Base-by-base conservation (phyloP, 331 rosid species). In the Acacia concinna region DNA sequence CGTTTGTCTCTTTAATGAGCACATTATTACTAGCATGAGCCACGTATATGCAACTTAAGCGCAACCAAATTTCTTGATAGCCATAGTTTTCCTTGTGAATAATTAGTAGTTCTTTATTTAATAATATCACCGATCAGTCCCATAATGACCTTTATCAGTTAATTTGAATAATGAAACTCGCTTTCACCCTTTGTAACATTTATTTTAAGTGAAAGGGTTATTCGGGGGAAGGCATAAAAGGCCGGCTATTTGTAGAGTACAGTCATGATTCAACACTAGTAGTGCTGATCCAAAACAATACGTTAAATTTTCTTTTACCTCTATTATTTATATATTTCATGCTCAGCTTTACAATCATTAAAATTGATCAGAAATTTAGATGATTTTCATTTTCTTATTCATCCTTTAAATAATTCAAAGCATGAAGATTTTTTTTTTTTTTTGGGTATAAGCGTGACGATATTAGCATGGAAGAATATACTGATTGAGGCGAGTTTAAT, bases 131-230 rank as follows among this genome's bases (percentile, higher is more conserved):
- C 1, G n/a, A 0, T 70, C 37, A 35, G 15, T n/a, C 20, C 23
- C 30, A 74, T 41, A 34, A 12, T 38, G 71, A 18, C 18, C 41
- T 30, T 60, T 35, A 14, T 3, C 15, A 76, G 21, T 47, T 60
- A 60, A 11, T 11, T 46, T 28, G 27, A 21, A 32, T 9, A 14
- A 37, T 31, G 32, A 21, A 76, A 35, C 31, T 20, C 40, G 13
- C 8, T 17, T 38, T 52, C 72, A 46, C 64, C 64, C 69, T 71
- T 81, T 76, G 41, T 12, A 14, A 68, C 85, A 38, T 63, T 47
- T 66, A 28, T 51, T 38, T 18, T 54, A 38, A 34, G 34, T 59
- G 27, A 59, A 68, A 57, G 47, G 71, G 10, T 75, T 57, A 17
- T 81, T 78, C 51, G 43, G 34, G 30, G 27, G 5, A 0, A 57